Percentiles rank a stretch among this genome's conserved stretches.
Conservation (phyloP, 305 asterid genomes). For the Nicotiana rustica region DNA sequence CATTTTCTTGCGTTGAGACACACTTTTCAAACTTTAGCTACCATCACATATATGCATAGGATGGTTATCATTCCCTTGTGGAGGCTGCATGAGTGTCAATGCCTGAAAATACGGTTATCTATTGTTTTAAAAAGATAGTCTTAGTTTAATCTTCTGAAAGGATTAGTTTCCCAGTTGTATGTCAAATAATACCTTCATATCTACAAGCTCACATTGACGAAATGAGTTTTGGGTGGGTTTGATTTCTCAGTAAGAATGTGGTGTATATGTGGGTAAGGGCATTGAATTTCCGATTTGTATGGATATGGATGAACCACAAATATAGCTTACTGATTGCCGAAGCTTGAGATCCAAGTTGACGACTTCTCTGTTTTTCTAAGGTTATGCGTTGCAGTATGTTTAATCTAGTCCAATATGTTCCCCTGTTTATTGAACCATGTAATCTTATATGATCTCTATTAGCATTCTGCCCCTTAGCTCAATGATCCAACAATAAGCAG, state of each 20-base stretch:
- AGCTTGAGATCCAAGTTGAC: slow-evolving; percentile 17
- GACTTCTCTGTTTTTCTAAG: background rate
- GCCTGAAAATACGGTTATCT: slow-evolving; percentile 25
- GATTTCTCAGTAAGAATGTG: background rate
- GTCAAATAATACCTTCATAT: background rate
- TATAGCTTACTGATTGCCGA: background rate
- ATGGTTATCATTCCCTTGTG: background rate
- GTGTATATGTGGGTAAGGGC: slow-evolving; percentile 1
- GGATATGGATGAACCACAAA: background rate
- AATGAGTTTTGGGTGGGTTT: slow-evolving; percentile 4
- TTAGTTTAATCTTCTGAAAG: slow-evolving; percentile 1
- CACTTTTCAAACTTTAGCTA: background rate
- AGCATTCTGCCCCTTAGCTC: too few species aligned
- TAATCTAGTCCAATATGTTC: too few species aligned
- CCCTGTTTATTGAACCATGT: too few species aligned
- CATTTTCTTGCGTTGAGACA: background rate
- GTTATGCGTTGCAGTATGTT: too few species aligned
- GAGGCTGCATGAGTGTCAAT: background rate
- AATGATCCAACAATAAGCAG: too few species aligned
- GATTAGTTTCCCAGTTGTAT: slow-evolving; percentile 6
- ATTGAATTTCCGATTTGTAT: background rate
- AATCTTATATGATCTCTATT: too few species aligned
- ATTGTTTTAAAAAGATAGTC: background rate
- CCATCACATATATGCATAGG: background rate
- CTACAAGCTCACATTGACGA: background rate